phyloP scores from a whole-genome alignment of 768 basidiomycete genomes.

The Kwoniella shandongensis region DNA sequence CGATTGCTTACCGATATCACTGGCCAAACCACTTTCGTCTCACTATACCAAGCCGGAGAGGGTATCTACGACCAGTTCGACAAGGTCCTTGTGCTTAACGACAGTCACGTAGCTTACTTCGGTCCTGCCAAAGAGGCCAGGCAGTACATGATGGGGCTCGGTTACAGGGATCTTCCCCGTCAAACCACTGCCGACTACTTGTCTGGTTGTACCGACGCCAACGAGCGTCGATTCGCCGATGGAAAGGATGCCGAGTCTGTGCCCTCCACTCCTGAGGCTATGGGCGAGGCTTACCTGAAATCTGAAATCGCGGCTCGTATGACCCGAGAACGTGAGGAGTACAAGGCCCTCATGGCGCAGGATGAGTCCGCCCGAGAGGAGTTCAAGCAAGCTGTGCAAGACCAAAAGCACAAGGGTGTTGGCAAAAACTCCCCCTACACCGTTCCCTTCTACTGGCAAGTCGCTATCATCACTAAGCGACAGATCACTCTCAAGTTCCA shows the following conservation, averaged over 20 bases:
- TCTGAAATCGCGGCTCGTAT: slow-evolving; percentile 60
- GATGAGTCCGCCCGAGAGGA: slow-evolving; percentile 60
- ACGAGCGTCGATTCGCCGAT: slow-evolving; percentile 67
- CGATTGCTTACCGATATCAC: slow-evolving; percentile 72
- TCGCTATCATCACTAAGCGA: slow-evolving; percentile 66
- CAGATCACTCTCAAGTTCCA: slow-evolving; percentile 70
- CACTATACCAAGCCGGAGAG: slow-evolving; percentile 81
- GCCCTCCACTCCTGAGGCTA: slow-evolving; percentile 67
- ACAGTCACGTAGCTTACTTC: slow-evolving; percentile 72
- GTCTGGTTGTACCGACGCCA: slow-evolving; percentile 58
- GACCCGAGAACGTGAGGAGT: slow-evolving; percentile 59
- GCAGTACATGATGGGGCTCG: slow-evolving; percentile 72
- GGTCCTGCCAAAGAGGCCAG: slow-evolving; percentile 67
- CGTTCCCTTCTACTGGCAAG: slow-evolving; percentile 72
- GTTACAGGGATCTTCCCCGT: slow-evolving; percentile 68
- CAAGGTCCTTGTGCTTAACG: slow-evolving; percentile 77
- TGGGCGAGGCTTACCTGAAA: slow-evolving; percentile 64
- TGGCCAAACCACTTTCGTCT: slow-evolving; percentile 64
- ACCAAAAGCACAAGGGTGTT: slow-evolving; percentile 77
- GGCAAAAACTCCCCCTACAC: slow-evolving; percentile 75
- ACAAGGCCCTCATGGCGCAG: slow-evolving; percentile 67
- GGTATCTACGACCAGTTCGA: slow-evolving; percentile 64
- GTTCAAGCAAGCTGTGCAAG: slow-evolving; percentile 75
- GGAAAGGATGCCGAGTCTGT: slow-evolving; percentile 63
- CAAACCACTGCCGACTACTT: slow-evolving; percentile 85